Base-by-base conservation (phyloP, 1,139 yeast species). In the Suhomyces wounanorum region DNA sequence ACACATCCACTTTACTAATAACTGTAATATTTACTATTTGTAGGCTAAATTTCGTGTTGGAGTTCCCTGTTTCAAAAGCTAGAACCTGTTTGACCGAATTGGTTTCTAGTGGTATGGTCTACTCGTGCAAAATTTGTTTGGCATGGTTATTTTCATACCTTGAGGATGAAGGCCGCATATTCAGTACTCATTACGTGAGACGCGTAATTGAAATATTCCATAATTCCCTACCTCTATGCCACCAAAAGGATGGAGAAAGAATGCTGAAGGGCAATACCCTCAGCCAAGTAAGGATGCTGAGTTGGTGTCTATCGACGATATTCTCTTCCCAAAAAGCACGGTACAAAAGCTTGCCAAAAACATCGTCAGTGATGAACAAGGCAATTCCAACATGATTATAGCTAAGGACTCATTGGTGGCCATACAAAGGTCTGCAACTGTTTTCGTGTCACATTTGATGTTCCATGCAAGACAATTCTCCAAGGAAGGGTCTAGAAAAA, bases 181-280 rank as follows among this genome's bases (percentile, higher is more conserved):
- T 21, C 23, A 21, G 23, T 21, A 21, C 6, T 21, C 9, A 10
- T 9, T 2, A 40, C 2, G 2, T 26, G 8, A 18, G 41, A 35
- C 40, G 31, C 45, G 45, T 43, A 21, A 17, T 4, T 33, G 7
- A 5, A 31, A 28, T 8, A 14, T 36, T 35, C 30, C 8, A 14
- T 26, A 36, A n/a, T n/a, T 23, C 26, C 8, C 35, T n/a, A n/a
- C 14, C 33, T 59, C 42, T 13, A 86, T 86, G 94, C 91, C 94
- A 54, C 91, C 91, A 63, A 86, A 86, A 66, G 90, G 91, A 43
- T 85, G 90, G 91, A 84, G 88, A 71, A 86, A 85, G 63, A 86
- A 83, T 62, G 83, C 86, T 1, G 89, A 84, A 49, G 89, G 87
- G 7, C 78, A 81, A 39, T 81, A 78, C 55, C 85, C 85, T 1